A percentile compares a stretch with the other conserved stretches of the same genome.
These are phyloP conservation scores for Plasmopara halstedii DNA, from an alignment of 352 stramenopile genomes.

Conservation along the genomic window DNA sequence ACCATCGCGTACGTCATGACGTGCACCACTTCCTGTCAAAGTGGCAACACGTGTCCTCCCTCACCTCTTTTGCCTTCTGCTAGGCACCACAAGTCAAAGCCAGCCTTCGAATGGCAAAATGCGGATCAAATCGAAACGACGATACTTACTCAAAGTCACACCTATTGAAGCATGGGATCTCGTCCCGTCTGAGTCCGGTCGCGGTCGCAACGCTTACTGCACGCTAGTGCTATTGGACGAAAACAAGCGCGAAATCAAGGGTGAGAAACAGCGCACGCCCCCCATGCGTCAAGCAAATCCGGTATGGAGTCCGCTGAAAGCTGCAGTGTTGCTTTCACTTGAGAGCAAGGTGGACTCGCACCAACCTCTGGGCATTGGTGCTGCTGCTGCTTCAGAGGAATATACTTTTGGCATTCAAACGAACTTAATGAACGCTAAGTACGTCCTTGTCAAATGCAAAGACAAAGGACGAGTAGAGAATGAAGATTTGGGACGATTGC, in stretches of 20 bases:
- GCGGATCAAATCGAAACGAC: conserved; percentile 61
- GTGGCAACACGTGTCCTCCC: conserved; percentile 1
- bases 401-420: conserved; percentile 83
- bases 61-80: neutral
- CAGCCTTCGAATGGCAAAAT: conserved; percentile 23
- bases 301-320: conserved; percentile 80
- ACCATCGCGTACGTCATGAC: conserved; percentile 22
- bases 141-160: conserved; percentile 79
- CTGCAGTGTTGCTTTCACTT: conserved; percentile 67
- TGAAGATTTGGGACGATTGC: conserved; percentile 67
- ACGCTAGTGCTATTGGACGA: conserved; percentile 78
- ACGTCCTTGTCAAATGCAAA: conserved; percentile 83
- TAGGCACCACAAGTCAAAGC: conserved; percentile 18
- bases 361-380: conserved; percentile 79
- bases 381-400: conserved; percentile 69
- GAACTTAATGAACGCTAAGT: conserved; percentile 70
- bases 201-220: conserved; percentile 69
- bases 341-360: conserved; percentile 73
- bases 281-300: conserved; percentile 48
- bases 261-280: conserved; percentile 81
- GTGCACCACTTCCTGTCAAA: neutral
- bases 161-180: conserved; percentile 75
- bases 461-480: conserved; percentile 81
- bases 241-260: conserved; percentile 81
- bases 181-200: conserved; percentile 46